Evolutionary conservation across 23 red algal genomes (phyloP).

Genomic region (Porphyridium purpureum): DNA sequence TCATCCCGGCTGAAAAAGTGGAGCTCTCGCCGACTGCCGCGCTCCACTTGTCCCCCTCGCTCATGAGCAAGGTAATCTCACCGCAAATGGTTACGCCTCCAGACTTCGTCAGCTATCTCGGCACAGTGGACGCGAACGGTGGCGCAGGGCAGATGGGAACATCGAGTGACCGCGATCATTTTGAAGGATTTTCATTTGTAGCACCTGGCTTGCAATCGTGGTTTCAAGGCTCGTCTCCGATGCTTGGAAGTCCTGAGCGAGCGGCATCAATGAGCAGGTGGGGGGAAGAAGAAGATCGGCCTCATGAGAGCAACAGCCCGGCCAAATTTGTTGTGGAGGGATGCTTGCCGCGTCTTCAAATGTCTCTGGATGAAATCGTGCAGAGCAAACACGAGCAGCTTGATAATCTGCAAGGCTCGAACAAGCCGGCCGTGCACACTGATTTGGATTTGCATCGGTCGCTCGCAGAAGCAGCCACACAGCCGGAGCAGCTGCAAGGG

Average conservation of each 20-base stretch:
- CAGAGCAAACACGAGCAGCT: no score
- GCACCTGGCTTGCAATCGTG: slow-evolving; percentile 53
- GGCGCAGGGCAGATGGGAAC: not conserved
- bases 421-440: no score
- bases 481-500: no score
- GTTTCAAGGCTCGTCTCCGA: slow-evolving; percentile 24
- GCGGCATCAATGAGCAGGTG: not conserved
- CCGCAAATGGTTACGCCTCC: slow-evolving; percentile 23
- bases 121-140: not conserved
- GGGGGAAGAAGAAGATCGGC: not conserved
- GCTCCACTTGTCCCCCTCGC: slow-evolving; percentile 35
- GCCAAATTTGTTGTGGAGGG: no score
- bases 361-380: no score
- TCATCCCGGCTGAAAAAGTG: slow-evolving; percentile 14
- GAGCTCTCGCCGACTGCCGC: slow-evolving; percentile 12
- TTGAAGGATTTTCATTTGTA: slow-evolving; percentile 59
- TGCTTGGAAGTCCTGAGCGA: not conserved
- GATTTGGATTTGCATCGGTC: no score
- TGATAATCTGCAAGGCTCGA: no score
- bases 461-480: no score
- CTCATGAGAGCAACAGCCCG: not conserved
- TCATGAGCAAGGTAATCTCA: slow-evolving; percentile 10
- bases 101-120: slow-evolving; percentile 1
- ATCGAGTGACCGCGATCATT: slow-evolving; percentile 8
- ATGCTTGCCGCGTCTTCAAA: no score